phyloP scores from a whole-genome alignment of 305 asterid species.

The Fraxinus floribunda region DNA sequence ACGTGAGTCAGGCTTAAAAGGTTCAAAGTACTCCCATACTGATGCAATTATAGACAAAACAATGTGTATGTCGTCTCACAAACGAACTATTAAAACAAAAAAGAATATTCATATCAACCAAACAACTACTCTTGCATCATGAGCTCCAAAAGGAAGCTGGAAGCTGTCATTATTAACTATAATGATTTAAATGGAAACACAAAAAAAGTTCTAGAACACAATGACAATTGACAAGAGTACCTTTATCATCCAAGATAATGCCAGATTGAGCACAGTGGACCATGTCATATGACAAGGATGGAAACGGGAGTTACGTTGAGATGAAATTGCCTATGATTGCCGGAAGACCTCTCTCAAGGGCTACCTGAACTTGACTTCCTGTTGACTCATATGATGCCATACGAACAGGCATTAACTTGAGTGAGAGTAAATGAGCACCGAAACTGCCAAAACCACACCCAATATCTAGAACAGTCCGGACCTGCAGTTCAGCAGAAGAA shows the following conservation, averaged over 20 bases:
- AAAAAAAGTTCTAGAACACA: slow-evolving; percentile 5
- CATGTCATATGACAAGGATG: slow-evolving; percentile 91
- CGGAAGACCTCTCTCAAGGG: slow-evolving; percentile 98
- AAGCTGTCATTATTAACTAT: not conserved
- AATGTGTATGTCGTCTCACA: not conserved
- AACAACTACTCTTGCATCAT: not conserved
- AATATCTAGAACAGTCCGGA: slow-evolving; percentile 78
- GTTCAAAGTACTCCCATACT: not conserved
- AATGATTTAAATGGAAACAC: not conserved
- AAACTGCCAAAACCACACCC: slow-evolving; percentile 99
- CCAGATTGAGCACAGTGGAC: slow-evolving; percentile 95
- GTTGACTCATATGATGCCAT: slow-evolving; percentile 85
- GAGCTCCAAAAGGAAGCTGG: not conserved
- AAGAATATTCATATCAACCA: not conserved
- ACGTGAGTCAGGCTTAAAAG: not conserved
- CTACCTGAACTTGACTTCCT: slow-evolving; percentile 97
- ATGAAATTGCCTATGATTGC: slow-evolving; percentile 83
- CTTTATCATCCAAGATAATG: slow-evolving; percentile 87
- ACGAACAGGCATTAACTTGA: slow-evolving; percentile 85
- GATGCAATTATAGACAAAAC: not conserved
- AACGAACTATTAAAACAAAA: not conserved
- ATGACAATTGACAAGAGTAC: slow-evolving; percentile 32
- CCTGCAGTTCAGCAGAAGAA: slow-evolving; percentile 50
- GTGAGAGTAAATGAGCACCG: slow-evolving; percentile 86
- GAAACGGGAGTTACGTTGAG: slow-evolving; percentile 83